Evolutionary conservation across 805 yeast genomes (phyloP).

Genomic region (Babjeviella inositovora): DNA sequence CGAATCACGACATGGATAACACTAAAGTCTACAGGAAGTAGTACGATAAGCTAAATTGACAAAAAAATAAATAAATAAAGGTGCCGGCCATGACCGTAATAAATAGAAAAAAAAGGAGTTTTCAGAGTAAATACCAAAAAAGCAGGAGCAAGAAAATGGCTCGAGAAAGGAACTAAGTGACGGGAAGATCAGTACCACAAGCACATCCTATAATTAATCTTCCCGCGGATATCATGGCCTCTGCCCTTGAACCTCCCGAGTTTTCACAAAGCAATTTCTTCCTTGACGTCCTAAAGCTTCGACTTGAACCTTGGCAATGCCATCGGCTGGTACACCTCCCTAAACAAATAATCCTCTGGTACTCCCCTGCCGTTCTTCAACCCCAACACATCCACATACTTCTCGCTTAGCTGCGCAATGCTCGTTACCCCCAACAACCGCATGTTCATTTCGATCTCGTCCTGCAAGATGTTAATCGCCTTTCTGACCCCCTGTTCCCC

Average conservation of each 20-base stretch:
- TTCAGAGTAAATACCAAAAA: background rate
- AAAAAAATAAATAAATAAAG: conserved; percentile 9
- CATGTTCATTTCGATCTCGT: conserved; percentile 67
- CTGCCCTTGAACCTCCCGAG: conserved; percentile 13
- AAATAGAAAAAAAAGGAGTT: conserved; percentile 1
- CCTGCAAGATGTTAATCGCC: conserved; percentile 45
- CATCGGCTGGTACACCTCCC: conserved; percentile 39
- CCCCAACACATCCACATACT: conserved; percentile 40
- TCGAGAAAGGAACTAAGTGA: no score
- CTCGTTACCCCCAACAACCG: conserved; percentile 58
- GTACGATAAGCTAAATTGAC: no score
- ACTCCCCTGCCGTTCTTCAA: conserved; percentile 22
- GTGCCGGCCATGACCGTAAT: conserved; percentile 7
- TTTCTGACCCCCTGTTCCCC: conserved; percentile 51
- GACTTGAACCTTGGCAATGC: conserved; percentile 31
- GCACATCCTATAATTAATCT: background rate
- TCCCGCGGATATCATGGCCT: conserved; percentile 12
- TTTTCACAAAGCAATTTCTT: conserved; percentile 11
- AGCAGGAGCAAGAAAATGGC: background rate
- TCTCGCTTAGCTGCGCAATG: conserved; percentile 41
- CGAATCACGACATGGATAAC: no score
- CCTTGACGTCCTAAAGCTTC: conserved; percentile 7
- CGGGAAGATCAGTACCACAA: no score
- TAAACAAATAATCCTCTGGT: conserved; percentile 40
- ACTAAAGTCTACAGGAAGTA: no score